Base-by-base conservation (phyloP, 192 early-diverging fungal species). In the Entomortierella chlamydospora region DNA sequence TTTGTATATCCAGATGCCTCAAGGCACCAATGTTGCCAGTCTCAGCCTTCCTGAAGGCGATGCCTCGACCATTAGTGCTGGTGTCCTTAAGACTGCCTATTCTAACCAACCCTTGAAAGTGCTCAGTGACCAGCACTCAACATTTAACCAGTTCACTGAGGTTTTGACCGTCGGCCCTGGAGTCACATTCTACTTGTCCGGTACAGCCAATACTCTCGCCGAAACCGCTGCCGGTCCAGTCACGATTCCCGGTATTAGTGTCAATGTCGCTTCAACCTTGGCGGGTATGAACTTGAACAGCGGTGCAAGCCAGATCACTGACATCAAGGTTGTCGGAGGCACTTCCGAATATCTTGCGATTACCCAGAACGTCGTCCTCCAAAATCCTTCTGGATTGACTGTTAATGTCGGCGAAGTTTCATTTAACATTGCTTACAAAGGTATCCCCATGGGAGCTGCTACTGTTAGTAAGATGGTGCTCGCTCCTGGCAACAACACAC, bases 221-320 rank as follows among this genome's bases (percentile, higher is more conserved):
- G 54, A 70, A 2, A 91, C 90, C 39, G 77, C 89, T 37, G 73
- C 88, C 23, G 90, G 90, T 63, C 45, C 55, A 18, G 69, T 91
- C 41, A 79, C 62, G n/a, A 81, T 90, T 51, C 59, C 82, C 30
- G 87, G 85, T 22, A 73, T 91, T 29, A 60, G 77, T 11, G 88
- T 90, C 72, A 80, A 49, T 64, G 86, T 87, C 31, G 49, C 62
- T 25, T 83, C 88, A 11, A 45, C 63, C 49, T 56, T 91, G 37
- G 58, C 65, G 2, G 90, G 90, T 51, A 81, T 91, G 61, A 86
- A 86, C 63, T 69, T 91, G 30, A 84, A 85, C 68, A 82, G 72
- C 11, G 70, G 82, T 31, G 82, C 82, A 31, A 73, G 86, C 23
- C 52, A 70, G 11, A 85, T 90, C 53, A 83, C 86, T 63, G 63